phyloP scores from a whole-genome alignment of 2,329 filamentous ascomycete species.

The Ceratocystis variospora region DNA sequence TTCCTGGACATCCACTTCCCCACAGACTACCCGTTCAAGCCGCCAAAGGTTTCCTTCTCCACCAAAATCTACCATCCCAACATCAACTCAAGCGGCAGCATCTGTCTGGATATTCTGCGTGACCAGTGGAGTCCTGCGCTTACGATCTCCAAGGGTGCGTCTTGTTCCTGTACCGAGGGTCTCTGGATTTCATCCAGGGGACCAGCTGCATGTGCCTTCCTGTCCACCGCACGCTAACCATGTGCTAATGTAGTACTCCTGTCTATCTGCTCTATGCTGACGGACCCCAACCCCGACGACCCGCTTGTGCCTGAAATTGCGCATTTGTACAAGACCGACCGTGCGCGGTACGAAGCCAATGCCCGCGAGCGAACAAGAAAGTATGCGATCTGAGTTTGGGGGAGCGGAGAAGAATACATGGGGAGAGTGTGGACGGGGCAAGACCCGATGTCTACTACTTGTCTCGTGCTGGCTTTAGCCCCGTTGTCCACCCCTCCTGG shows the following conservation, averaged over 20 bases:
- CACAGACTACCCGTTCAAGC: constrained; percentile 99
- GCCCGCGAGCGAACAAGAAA: constrained; percentile 98
- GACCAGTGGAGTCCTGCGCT: constrained; percentile 98
- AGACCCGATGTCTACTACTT: background rate
- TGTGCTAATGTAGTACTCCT: constrained; percentile 57
- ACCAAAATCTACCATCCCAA: constrained; percentile 99
- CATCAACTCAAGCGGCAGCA: constrained; percentile 99
- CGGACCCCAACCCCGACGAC: constrained; percentile 97
- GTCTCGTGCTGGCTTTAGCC: background rate
- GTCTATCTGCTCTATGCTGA: constrained; percentile 99
- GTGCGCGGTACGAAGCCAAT: constrained; percentile 86
- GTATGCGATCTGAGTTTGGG: constrained; percentile 65
- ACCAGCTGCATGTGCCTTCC: too few relatives aligned
- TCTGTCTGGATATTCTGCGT: constrained; percentile 94
- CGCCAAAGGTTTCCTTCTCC: constrained; percentile 99
- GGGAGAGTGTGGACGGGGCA: background rate
- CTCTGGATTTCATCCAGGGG: too few relatives aligned
- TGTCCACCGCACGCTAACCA: constrained; percentile 4
- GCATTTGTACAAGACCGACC: constrained; percentile 99
- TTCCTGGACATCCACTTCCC: constrained; percentile 98
- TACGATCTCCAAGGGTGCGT: constrained; percentile 91
- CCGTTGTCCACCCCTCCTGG: background rate
- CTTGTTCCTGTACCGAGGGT: too few relatives aligned
- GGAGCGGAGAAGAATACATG: background rate
- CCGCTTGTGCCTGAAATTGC: constrained; percentile 97